Base-by-base conservation (phyloP, 2,329 filamentous ascomycete species). In the Trichoderma citrinoviride region DNA sequence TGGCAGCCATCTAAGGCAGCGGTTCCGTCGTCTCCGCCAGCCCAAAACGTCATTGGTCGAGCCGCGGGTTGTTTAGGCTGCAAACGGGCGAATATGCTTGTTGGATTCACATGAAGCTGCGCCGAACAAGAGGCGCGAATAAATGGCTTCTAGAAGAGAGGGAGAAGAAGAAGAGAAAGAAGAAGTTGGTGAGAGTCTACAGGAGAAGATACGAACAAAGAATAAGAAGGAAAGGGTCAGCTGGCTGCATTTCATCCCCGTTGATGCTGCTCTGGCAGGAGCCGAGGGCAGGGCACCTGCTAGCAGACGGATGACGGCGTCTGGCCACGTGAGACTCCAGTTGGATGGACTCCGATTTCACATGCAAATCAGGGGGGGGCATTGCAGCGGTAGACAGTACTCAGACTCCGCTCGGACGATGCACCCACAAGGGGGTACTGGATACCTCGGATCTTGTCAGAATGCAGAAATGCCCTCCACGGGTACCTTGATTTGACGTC, bases 1-100 rank as follows among this genome's bases (percentile, higher is more conserved):
- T 71, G 63, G 75, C 75, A 69, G 75, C 75, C 75, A 76, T 76
- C 47, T 69, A 73, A 71, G 70, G 50, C 68, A 65, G 68, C 67
- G 69, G 33, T 69, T 68, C 61, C 67, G 70, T 64, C 56, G 65
- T 55, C 66, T 64, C 67, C 68, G 67, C 65, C 52, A 66, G 67
- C 67, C 71, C 68, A 65, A 70, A 71, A 71, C 71, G 73, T 74
- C 73, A 74, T 74, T 54, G 71, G 71, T 71, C 66, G 67, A 62
- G 61, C 49, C 44, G 23, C 55, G 7, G 61, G 62, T 27, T n/a
- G n/a, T 33, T 40, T 19, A 33, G 14, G 33, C 43, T 29, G 46
- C 27, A 37, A 46, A 27, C 21, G 46, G 50, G 40, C 19, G 23
- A n/a, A 3, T 41, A 56, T 37, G 17, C 5, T 2, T 10, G 40